Evolutionary conservation across 257 asterid genomes (phyloP), one percentile per base, ranked within the genome.

Genomic region (Scutellaria barbata): DNA sequence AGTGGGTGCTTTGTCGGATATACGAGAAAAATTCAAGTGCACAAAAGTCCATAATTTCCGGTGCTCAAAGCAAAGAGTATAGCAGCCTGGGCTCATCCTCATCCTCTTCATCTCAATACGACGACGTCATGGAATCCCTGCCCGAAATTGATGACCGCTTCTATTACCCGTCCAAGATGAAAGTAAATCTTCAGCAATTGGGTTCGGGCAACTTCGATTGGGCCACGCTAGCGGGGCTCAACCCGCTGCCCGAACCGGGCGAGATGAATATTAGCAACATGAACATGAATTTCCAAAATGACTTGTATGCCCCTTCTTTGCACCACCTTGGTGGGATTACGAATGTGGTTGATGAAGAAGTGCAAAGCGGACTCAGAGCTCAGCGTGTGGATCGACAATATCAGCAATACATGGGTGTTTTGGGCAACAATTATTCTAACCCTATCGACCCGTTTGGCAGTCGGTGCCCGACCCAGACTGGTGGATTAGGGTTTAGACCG

Each of bases 1-100:
- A 89, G 18, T 89, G 97, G 93, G 97, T 91, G 10, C 53, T 91
- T 1, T 91, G 97, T 45, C 85, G 97, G 46, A 89, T 91, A 68
- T 91, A 91, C 71, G 81, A 91, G 88, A 91, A 91, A 81, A 81
- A 81, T 47, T 74, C 95, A 0, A 65, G 81, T 10, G 89, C 81
- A 0, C 78, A 53, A 55, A 84, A 74, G 13, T n/a, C 40, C 13
- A 67, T 46, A 4, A 30, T 43, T 6, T 52, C 82, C 2, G 85
- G 76, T 5, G 56, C 8, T 10, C 83, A 65, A 43, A 77, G 73
- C 74, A 87, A 76, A n/a, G 96, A 91, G n/a, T 72, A 70, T 30
- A 30, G 35, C 7, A 92, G 92, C 70, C 87, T 81, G 43, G 96
- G 80, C 7, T 82, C 92, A 0, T 76, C 95, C 0, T 77, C 96